A percentile compares a stretch with the other conserved stretches of the same genome.
phyloP scores from a whole-genome alignment of 139 green algal species.

The Closterium sp. region DNA sequence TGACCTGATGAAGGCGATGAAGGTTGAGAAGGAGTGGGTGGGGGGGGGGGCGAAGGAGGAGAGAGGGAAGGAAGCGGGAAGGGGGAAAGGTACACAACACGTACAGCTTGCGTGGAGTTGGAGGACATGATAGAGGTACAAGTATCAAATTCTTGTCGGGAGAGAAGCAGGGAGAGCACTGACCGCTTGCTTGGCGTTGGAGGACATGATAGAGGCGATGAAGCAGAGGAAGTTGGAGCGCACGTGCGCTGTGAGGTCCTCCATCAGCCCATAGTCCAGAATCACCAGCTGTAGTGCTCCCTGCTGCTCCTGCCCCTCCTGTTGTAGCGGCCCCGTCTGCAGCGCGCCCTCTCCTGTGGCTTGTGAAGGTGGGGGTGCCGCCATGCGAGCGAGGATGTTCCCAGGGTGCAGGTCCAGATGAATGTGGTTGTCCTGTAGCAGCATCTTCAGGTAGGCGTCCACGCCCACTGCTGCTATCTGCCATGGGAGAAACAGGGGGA shows the following conservation, averaged over 20 bases:
- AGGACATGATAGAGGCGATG: neutral
- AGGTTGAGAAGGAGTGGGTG: no score
- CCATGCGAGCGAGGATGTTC: conserved; percentile 74
- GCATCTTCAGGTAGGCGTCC: conserved; percentile 58
- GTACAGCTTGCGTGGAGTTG: no score
- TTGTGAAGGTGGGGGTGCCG: neutral
- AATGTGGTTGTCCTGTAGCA: conserved; percentile 88
- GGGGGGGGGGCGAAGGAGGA: no score
- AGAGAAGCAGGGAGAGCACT: no score
- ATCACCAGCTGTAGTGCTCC: neutral
- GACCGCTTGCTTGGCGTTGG: neutral
- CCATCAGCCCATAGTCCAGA: neutral
- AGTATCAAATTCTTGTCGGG: no score
- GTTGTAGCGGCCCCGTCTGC: neutral
- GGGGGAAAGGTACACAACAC: no score
- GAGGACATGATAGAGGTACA: no score
- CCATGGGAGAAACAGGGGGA: neutral
- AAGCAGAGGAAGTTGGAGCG: neutral
- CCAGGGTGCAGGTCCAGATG: conserved; percentile 86
- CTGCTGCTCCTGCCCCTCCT: neutral
- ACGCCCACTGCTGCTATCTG: conserved; percentile 59
- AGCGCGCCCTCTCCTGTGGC: neutral
- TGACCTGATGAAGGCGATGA: no score
- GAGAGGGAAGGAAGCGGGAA: no score
- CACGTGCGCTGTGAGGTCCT: neutral